Evolutionary conservation across 148 eudicot species (phyloP).

Genomic region (Rhododendron griersonianum): DNA sequence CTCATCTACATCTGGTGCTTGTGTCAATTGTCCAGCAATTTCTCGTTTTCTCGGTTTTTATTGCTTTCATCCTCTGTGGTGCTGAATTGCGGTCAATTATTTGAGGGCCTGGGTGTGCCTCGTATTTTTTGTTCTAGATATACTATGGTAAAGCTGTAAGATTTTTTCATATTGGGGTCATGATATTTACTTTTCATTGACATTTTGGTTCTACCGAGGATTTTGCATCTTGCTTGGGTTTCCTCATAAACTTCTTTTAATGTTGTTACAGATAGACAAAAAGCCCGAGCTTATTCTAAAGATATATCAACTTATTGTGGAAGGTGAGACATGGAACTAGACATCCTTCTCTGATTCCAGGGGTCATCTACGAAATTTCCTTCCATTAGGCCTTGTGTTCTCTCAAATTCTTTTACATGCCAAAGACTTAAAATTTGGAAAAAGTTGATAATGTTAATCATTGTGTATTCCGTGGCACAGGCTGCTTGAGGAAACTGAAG

Average conservation of each 20-base stretch:
- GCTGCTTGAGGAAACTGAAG: constrained; percentile 96
- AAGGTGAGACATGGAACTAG: constrained; percentile 48
- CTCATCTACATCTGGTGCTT: neutral
- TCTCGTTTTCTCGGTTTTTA: neutral
- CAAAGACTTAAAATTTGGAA: neutral
- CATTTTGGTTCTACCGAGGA: neutral
- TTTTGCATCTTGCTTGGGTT: neutral
- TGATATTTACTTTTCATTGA: neutral
- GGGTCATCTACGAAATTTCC: neutral
- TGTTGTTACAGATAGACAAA: constrained; percentile 66
- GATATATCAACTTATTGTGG: constrained; percentile 91
- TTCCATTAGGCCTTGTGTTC: neutral
- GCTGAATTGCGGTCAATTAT: neutral
- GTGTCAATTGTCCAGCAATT: neutral
- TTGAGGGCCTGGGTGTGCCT: neutral
- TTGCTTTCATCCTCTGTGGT: neutral
- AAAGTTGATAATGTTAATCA: neutral
- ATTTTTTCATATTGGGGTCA: neutral
- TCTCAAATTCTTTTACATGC: neutral
- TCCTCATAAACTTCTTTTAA: neutral
- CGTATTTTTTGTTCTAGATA: neutral
- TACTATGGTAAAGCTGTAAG: too few relatives aligned
- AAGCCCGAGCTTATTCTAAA: constrained; percentile 89
- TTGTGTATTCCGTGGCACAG: constrained; percentile 33
- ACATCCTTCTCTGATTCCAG: neutral